Percentiles rank a stretch among this genome's conserved stretches.
phyloP scores from a whole-genome alignment of 1,139 yeast species.

The Chernovozyma aurita region DNA sequence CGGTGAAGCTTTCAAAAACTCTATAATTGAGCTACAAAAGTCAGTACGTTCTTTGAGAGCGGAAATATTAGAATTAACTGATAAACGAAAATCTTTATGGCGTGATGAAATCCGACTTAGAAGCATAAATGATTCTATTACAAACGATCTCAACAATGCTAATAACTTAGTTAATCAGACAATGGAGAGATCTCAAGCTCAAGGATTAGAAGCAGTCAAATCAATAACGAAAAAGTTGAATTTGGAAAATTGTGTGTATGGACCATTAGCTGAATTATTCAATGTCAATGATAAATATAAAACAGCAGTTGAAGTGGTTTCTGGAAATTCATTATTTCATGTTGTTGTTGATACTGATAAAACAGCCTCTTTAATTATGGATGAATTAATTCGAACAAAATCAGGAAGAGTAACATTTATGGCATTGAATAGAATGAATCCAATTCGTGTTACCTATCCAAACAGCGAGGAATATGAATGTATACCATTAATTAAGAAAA shows the following conservation, averaged over 20 bases:
- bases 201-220: slow-evolving; percentile 66
- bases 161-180: slow-evolving; percentile 62
- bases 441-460: slow-evolving; percentile 43
- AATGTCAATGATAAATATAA: slow-evolving; percentile 78
- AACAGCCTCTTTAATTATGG: slow-evolving; percentile 77
- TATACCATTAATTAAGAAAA: slow-evolving; percentile 72
- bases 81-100: slow-evolving; percentile 72
- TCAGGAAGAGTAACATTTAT: slow-evolving; percentile 87
- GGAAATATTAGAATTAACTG: slow-evolving; percentile 46
- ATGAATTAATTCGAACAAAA: slow-evolving; percentile 64
- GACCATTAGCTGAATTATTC: slow-evolving; percentile 81
- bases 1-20: slow-evolving; percentile 24
- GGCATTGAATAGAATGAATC: slow-evolving; percentile 72
- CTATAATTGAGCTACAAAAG: slow-evolving; percentile 17
- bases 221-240: slow-evolving; percentile 54
- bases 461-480: slow-evolving; percentile 45
- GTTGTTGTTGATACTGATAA: slow-evolving; percentile 85
- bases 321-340: slow-evolving; percentile 82
- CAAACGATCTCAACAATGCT: slow-evolving; percentile 53
- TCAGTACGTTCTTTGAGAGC: slow-evolving; percentile 30
- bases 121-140: slow-evolving; percentile 51
- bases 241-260: slow-evolving; percentile 61
- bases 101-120: slow-evolving; percentile 68
- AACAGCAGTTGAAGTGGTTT: slow-evolving; percentile 82
- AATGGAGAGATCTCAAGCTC: slow-evolving; percentile 67